These are phyloP conservation scores for Pseudonitzschia delicatissima DNA, from an alignment of 108 stramenopile species.

Conservation along the genomic window DNA sequence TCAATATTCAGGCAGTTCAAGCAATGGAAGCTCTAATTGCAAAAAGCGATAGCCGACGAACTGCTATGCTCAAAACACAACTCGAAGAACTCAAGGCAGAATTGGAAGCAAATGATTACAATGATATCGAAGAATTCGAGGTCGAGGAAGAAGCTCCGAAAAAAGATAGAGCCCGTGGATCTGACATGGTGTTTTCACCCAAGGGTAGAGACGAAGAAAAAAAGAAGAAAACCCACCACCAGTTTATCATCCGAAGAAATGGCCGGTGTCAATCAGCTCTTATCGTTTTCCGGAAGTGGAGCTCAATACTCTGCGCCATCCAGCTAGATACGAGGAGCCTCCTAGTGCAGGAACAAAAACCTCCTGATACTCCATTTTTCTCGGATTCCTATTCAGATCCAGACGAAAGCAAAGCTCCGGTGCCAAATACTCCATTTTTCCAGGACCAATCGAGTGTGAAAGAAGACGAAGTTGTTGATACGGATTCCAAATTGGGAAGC, in stretches of 20 bases:
- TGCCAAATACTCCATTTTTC: conserved; percentile 59
- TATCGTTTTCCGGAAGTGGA: neutral
- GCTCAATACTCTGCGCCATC: neutral
- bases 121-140: conserved; percentile 28
- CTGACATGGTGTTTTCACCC: conserved; percentile 34
- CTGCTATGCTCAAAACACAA: conserved; percentile 28
- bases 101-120: conserved; percentile 35
- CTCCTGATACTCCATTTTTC: conserved; percentile 38
- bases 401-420: conserved; percentile 12
- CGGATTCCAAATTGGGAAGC: conserved; percentile 46
- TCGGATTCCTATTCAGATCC: conserved; percentile 11
- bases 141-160: conserved; percentile 10
- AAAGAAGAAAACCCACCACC: neutral
- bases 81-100: conserved; percentile 29
- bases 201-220: conserved; percentile 1
- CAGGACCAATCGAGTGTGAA: neutral
- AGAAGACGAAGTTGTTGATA: conserved; percentile 10
- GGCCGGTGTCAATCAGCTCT: conserved; percentile 9
- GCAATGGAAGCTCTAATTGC: conserved; percentile 40
- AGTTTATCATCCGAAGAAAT: conserved; percentile 10
- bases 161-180: conserved; percentile 41
- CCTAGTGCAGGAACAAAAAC: conserved; percentile 1
- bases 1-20: conserved; percentile 41
- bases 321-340: neutral
- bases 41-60: conserved; percentile 26